Base-by-base conservation (phyloP, 164 flowering plant genomes). In the Dillenia turbinata region DNA sequence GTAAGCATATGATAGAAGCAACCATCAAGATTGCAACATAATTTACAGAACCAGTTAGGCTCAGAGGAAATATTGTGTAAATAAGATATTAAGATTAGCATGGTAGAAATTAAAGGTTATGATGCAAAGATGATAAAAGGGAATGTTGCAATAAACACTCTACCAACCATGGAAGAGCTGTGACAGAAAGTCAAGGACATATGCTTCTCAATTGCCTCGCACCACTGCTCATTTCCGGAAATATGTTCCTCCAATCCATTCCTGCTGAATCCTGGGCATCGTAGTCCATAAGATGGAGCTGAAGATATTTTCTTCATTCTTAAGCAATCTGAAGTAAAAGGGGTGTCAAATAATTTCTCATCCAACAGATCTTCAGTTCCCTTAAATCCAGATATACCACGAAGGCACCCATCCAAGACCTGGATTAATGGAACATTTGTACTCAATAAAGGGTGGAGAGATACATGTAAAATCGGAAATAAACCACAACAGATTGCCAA, bases 331-430 rank as follows among this genome's bases (percentile, higher is more conserved):
- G 84, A 84, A 58, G 81, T 72, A 73, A 93, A 90, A 49, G 97
- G 89, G 48, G 83, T 68, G 51, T 85, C 86, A 44, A 76, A 64
- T 24, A 75, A 58, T 63, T 70, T 83, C 68, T 91, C 99, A 80
- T 83, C 89, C 40, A 77, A 71, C 62, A 72, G 71, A 69, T 88
- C 93, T 65, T 89, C 97, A 46, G 85, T 89, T 73, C 99, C 99
- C 76, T 71, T 87, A 67, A 91, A 94, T 65, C 99, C 99, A 77
- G 95, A 85, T 52, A 83, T 61, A 52, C 93, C 97, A 19, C 97
- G 95, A 62, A 94, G 91, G 59, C 83, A 82, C 68, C 88, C 95
- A 81, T 91, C 97, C 76, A 91, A 73, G 57, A 86, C 88, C 98
- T 93, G 87, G 54, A 75, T 24, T 43, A 19, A 19, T 19, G 22